Conservation (phyloP, 352 stramenopile genomes). For the Albugo candida region DNA sequence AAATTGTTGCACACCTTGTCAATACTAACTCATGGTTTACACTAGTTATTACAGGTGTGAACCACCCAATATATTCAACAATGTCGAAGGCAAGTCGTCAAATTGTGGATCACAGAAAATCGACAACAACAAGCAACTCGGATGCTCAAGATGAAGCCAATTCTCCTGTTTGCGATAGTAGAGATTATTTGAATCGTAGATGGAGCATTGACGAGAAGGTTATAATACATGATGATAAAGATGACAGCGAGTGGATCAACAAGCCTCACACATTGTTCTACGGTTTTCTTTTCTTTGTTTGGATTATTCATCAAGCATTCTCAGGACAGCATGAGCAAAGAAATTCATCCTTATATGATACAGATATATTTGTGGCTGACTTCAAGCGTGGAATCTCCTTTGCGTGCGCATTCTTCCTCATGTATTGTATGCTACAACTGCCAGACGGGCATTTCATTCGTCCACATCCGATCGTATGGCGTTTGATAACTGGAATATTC, state of each 20-base stretch:
- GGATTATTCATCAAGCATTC: conserved; percentile 75
- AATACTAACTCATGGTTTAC: no score
- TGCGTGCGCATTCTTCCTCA: conserved; percentile 65
- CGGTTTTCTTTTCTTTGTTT: conserved; percentile 58
- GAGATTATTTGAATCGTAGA: conserved; percentile 17
- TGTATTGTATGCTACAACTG: conserved; percentile 72
- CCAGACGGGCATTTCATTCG: conserved; percentile 73
- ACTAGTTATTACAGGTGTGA: no score
- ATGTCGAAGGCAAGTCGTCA: no score
- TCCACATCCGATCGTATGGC: conserved; percentile 82
- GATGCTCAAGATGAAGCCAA: conserved; percentile 31
- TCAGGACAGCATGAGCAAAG: conserved; percentile 20
- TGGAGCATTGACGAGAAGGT: conserved; percentile 71
- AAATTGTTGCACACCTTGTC: no score
- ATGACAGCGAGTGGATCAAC: conserved; percentile 54
- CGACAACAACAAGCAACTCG: conserved; percentile 27
- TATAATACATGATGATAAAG: conserved; percentile 43
- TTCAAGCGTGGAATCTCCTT: conserved; percentile 64
- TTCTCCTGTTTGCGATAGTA: conserved; percentile 32
- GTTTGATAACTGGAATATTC: conserved; percentile 76
- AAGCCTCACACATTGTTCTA: conserved; percentile 69
- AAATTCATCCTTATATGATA: conserved; percentile 1
- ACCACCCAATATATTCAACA: no score
- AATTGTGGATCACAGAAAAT: conserved; percentile 6
- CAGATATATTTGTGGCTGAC: conserved; percentile 12